A percentile compares a stretch with the other conserved stretches of the same genome.
Evolutionary conservation across 2,329 filamentous ascomycete genomes (phyloP).

Genomic region (Hypoxylon sp.): DNA sequence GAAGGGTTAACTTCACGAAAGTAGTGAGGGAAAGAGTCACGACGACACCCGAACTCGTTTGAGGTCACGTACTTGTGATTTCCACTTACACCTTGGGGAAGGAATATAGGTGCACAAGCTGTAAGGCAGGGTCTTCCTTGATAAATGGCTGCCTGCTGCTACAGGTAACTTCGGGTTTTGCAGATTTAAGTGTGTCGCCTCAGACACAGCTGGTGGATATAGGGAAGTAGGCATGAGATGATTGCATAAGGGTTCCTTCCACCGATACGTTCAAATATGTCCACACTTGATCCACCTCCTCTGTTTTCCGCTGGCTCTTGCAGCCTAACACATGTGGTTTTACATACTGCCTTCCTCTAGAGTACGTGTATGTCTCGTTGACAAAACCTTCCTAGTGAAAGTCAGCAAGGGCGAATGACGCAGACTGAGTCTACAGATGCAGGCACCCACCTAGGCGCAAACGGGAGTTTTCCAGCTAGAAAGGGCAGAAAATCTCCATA

Average conservation of each 20-base stretch:
- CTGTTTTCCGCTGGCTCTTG: neutral
- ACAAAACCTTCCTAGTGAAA: neutral
- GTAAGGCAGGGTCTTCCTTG: neutral
- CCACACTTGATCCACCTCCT: neutral
- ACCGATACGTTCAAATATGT: neutral
- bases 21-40: neutral
- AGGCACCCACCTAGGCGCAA: slow-evolving; percentile 24
- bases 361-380: neutral
- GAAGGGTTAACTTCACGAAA: neutral
- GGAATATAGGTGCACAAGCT: neutral
- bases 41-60: neutral
- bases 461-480: slow-evolving; percentile 12
- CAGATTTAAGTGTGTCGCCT: neutral
- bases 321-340: neutral
- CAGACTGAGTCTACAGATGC: slow-evolving; percentile 20
- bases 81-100: neutral
- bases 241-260: neutral
- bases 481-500: neutral
- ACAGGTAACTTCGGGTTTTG: neutral
- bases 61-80: neutral
- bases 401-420: neutral
- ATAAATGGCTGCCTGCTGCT: neutral
- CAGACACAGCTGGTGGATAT: neutral
- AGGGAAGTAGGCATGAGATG: neutral
- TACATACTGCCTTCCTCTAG: neutral